These are phyloP conservation scores for Sclerotinia glacialis DNA, from an alignment of 2,329 filamentous ascomycete genomes.

Conservation along the genomic window DNA sequence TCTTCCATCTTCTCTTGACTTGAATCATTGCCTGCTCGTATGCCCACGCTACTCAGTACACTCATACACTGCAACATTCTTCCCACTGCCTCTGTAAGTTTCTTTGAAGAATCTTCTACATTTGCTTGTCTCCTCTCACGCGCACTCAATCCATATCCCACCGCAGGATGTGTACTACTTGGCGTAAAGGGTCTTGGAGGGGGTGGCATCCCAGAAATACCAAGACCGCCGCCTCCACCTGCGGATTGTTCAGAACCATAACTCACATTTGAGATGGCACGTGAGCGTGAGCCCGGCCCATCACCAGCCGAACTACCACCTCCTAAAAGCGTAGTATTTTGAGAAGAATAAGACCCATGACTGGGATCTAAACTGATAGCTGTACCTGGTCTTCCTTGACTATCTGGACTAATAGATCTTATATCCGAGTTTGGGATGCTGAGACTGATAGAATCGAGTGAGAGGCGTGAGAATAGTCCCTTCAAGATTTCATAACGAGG, in stretches of 20 bases:
- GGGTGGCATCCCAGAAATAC: slow-evolving; percentile 34
- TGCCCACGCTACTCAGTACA: slow-evolving; percentile 73
- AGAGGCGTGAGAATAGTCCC: slow-evolving; percentile 83
- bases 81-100: slow-evolving; percentile 91
- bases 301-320: slow-evolving; percentile 49
- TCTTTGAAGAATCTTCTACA: slow-evolving; percentile 62
- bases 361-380: slow-evolving; percentile 72
- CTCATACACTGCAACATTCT: slow-evolving; percentile 95
- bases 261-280: slow-evolving; percentile 83
- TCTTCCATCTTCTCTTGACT: slow-evolving; percentile 77
- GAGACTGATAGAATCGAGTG: slow-evolving; percentile 65
- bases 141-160: slow-evolving; percentile 11
- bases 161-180: slow-evolving; percentile 31
- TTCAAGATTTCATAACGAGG: slow-evolving; percentile 87
- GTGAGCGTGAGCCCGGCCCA: slow-evolving; percentile 60
- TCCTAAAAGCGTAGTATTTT: slow-evolving; percentile 70
- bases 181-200: slow-evolving; percentile 38
- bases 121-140: slow-evolving; percentile 42
- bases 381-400: slow-evolving; percentile 63
- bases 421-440: slow-evolving; percentile 46
- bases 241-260: slow-evolving; percentile 47
- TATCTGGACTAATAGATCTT: slow-evolving; percentile 49
- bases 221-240: slow-evolving; percentile 24
- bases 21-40: slow-evolving; percentile 54
- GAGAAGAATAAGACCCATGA: slow-evolving; percentile 76